Evolutionary conservation across 257 asterid genomes (phyloP).

Genomic region (Voacanga thouarsii): DNA sequence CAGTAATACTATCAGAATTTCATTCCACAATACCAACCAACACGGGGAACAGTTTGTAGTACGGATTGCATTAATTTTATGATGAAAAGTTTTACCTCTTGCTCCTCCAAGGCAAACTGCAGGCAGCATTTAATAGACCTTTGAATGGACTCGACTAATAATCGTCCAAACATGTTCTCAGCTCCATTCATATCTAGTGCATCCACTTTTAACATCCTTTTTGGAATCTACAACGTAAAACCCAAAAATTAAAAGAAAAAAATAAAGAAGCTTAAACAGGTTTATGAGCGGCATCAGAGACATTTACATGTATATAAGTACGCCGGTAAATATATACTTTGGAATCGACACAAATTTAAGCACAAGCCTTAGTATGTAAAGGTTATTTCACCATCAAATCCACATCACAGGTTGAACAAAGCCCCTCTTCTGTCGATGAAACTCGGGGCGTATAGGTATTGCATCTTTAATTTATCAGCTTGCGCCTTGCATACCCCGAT

Average conservation of each 20-base stretch:
- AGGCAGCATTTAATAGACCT: conserved; percentile 42
- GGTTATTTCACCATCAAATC: no score
- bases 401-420: no score
- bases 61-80: neutral
- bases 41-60: neutral
- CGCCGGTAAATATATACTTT: no score
- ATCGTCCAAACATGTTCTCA: conserved; percentile 25
- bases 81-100: conserved; percentile 27
- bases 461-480: no score
- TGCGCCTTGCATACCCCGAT: no score
- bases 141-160: conserved; percentile 42
- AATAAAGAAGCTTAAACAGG: neutral
- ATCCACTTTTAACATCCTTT: conserved; percentile 20
- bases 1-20: neutral
- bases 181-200: conserved; percentile 17
- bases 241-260: neutral
- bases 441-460: no score
- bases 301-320: neutral
- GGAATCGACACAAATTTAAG: no score
- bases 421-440: no score
- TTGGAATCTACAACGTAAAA: conserved; percentile 34
- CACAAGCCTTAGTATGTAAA: no score
- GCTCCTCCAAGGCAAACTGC: conserved; percentile 41
- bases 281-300: neutral
- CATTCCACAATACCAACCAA: neutral